Percentiles rank a stretch among this genome's conserved stretches.
These are phyloP conservation scores for Castanospermum australe DNA, from an alignment of 306 rosid species.

Conservation along the genomic window DNA sequence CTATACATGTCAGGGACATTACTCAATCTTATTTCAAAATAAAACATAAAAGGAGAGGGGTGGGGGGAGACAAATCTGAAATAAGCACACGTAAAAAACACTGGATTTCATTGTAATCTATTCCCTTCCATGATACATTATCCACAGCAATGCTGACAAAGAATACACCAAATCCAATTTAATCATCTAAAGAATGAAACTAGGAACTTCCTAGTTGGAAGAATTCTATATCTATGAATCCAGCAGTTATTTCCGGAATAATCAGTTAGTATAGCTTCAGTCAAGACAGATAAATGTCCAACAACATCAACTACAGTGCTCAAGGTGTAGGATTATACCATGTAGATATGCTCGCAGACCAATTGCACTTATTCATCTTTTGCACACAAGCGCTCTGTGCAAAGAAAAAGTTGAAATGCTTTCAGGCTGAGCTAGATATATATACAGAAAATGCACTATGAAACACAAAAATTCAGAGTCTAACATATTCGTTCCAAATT, in stretches of 20 bases:
- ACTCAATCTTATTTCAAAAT: no score
- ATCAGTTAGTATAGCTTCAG: slow-evolving; percentile 30
- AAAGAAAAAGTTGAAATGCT: slow-evolving; percentile 3
- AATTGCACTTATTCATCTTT: slow-evolving; percentile 51
- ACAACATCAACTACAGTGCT: slow-evolving; percentile 25
- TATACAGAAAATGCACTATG: not conserved
- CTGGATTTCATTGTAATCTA: slow-evolving; percentile 16
- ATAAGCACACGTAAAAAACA: no score
- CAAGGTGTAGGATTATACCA: slow-evolving; percentile 19
- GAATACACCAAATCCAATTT: slow-evolving; percentile 32
- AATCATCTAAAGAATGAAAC: slow-evolving; percentile 27
- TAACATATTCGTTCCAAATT: not conserved
- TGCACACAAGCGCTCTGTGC: slow-evolving; percentile 84
- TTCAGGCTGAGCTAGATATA: slow-evolving; percentile 6
- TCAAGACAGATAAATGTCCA: slow-evolving; percentile 23
- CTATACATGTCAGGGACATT: slow-evolving; percentile 14
- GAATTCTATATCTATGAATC: not conserved
- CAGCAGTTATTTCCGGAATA: slow-evolving; percentile 7
- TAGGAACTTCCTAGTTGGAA: slow-evolving; percentile 19
- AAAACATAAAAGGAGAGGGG: no score
- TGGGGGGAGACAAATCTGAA: no score
- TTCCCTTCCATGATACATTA: slow-evolving; percentile 32
- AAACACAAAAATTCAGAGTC: not conserved
- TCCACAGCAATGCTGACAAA: slow-evolving; percentile 23
- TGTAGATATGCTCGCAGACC: not conserved